Percentiles rank a stretch among this genome's conserved stretches.
Conservation (phyloP, 2,329 filamentous ascomycete species). For the Apiospora malaysiana region DNA sequence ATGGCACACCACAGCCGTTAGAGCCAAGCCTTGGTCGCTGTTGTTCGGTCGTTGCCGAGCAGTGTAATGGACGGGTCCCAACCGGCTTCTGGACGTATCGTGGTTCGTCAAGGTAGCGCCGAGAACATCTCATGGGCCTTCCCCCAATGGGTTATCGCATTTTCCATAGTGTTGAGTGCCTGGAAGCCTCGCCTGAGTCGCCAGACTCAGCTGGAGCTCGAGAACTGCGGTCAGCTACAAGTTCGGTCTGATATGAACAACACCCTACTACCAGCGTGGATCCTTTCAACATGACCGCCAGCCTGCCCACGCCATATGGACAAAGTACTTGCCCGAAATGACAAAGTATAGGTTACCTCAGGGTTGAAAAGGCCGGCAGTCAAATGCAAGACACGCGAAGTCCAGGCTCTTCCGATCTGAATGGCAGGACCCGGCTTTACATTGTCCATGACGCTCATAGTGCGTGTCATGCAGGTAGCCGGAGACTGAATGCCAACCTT, state of each 20-base stretch:
- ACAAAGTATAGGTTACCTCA: constrained; percentile 15
- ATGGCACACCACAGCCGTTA: constrained; percentile 29
- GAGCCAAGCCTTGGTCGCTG: constrained; percentile 26
- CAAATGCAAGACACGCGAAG: constrained; percentile 14
- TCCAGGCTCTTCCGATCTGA: constrained; percentile 27
- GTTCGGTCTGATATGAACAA: constrained; percentile 1
- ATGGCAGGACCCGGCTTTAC: constrained; percentile 7
- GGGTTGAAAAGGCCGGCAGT: constrained; percentile 4
- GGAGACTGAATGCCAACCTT: constrained; percentile 42
- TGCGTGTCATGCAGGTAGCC: constrained; percentile 49
- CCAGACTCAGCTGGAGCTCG: constrained; percentile 3
- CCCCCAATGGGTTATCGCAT: background rate
- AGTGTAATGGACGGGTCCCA: constrained; percentile 16
- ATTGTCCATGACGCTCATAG: constrained; percentile 37
- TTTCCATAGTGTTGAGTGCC: background rate
- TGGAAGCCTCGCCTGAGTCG: background rate
- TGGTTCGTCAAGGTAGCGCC: constrained; percentile 24
- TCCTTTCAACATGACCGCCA: background rate
- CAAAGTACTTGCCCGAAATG: constrained; percentile 11
- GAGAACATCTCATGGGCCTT: constrained; percentile 20
- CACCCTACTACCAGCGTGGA: background rate
- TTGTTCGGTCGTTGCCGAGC: constrained; percentile 38
- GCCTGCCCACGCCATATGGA: background rate
- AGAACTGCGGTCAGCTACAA: background rate
- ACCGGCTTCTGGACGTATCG: constrained; percentile 14